Base-by-base conservation (phyloP, 1,284 basidiomycete genomes). In the Rhodofomes roseus region DNA sequence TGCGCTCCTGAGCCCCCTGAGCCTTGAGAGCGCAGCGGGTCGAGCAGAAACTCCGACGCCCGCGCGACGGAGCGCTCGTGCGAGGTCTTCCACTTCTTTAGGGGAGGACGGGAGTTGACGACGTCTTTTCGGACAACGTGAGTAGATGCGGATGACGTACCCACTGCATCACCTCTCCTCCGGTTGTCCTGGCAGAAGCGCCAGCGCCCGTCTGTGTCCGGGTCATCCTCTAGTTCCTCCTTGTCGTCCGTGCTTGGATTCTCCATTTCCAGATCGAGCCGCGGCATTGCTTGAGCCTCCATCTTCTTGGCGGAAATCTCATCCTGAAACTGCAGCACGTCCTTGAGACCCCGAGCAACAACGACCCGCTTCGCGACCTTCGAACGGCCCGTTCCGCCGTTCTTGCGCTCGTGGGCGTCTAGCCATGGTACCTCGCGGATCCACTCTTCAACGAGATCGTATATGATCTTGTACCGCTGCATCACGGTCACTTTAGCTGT, bases 341-440 rank as follows among this genome's bases (percentile, higher is more conserved):
- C 89, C 62, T 83, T 82, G 57, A 89, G 73, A 5, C 84, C 85
- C 40, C 81, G 80, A 34, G 87, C 86, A 58, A 88, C 83, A 29
- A 86, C 72, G 36, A 76, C 70, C 25, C 89, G 79, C 68, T 84
- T 86, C 20, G 84, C 75, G 34, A 82, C 74, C 68, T 84, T 87
- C 20, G 84, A 79, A 3, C 82, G 77, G 4, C 81, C 80, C 37
- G 71, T 72, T 58, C 77, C 54, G n/a, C 62, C 65, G 31, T 68
- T 76, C 31, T 69, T 74, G 58, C 70, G 69, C 56, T 75, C 73
- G 50, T 72, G 70, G 53, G 80, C 72, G 56, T 71, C 66, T 2
- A 90, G 74, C 89, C 90, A 93, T 2, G 89, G 87, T 3, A 93
- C 76, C 29, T 83, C 79, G 56, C 79, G 76, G n/a, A 84, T 80